Conservation (phyloP, 495 filamentous ascomycete species). For the Choiromyces venosus region DNA sequence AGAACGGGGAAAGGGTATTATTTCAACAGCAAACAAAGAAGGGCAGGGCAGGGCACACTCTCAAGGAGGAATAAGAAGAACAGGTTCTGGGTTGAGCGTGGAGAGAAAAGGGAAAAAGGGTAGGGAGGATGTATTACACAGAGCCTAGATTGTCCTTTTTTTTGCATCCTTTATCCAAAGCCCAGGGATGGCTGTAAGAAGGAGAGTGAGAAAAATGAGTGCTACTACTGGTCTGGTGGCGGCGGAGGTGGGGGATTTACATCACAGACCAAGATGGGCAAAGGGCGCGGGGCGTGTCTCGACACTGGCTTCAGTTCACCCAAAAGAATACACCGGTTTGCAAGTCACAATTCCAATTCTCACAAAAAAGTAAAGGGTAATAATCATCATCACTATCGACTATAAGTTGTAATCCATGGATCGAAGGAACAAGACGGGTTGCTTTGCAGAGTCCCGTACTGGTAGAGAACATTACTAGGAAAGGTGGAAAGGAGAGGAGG, state of each 20-base stretch:
- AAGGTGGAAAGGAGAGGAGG: neutral
- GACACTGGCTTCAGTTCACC: slow-evolving; percentile 1
- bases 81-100: neutral
- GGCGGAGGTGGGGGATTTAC: slow-evolving; percentile 37
- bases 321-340: neutral
- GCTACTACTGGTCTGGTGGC: slow-evolving; percentile 10
- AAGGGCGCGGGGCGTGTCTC: slow-evolving; percentile 20
- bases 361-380: neutral
- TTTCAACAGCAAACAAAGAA: slow-evolving; percentile 13
- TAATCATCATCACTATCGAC: neutral
- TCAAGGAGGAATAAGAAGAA: neutral
- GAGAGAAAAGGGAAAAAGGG: neutral
- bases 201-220: neutral
- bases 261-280: slow-evolving; percentile 12
- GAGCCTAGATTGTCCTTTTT: slow-evolving; percentile 30
- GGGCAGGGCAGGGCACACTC: slow-evolving; percentile 1
- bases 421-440: neutral
- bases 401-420: neutral
- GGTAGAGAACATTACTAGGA: no score
- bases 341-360: neutral
- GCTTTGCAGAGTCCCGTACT: neutral
- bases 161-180: slow-evolving; percentile 32
- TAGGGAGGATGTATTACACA: slow-evolving; percentile 14
- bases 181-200: slow-evolving; percentile 5
- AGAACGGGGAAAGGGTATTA: slow-evolving; percentile 26